phyloP scores from a whole-genome alignment of 2,329 filamentous ascomycete genomes.

The Fusarium heterosporum region DNA sequence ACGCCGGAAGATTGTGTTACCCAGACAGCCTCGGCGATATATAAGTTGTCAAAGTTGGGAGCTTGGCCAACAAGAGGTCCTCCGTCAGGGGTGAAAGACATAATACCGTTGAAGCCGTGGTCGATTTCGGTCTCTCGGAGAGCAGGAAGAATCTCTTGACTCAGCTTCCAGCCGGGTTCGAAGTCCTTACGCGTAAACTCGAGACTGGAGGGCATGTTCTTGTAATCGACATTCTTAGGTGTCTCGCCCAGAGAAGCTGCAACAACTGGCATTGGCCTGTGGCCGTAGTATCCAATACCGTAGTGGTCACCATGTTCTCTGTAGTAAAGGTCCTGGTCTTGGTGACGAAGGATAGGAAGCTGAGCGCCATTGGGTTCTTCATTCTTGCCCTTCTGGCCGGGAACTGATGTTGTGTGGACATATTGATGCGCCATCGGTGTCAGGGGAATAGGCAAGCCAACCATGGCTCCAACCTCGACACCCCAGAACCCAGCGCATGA shows the following conservation, averaged over 20 bases:
- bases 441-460: constrained; percentile 67
- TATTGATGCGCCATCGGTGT: constrained; percentile 73
- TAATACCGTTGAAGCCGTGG: constrained; percentile 73
- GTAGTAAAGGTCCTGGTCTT: constrained; percentile 73
- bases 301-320: constrained; percentile 72
- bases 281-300: constrained; percentile 74
- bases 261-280: constrained; percentile 69
- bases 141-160: constrained; percentile 65
- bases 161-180: constrained; percentile 68
- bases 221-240: constrained; percentile 64
- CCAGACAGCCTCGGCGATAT: constrained; percentile 74
- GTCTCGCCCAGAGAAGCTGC: constrained; percentile 66
- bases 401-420: constrained; percentile 68
- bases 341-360: constrained; percentile 70
- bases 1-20: constrained; percentile 74
- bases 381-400: constrained; percentile 54
- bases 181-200: constrained; percentile 71
- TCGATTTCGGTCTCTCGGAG: constrained; percentile 63
- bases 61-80: constrained; percentile 69
- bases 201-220: constrained; percentile 73
- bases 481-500: constrained; percentile 76
- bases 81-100: constrained; percentile 74
- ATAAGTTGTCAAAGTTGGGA: constrained; percentile 70
- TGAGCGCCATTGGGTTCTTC: constrained; percentile 59
- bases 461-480: constrained; percentile 72